Conservation (phyloP, 1,284 basidiomycete genomes). For the Abortiporus biennis region DNA sequence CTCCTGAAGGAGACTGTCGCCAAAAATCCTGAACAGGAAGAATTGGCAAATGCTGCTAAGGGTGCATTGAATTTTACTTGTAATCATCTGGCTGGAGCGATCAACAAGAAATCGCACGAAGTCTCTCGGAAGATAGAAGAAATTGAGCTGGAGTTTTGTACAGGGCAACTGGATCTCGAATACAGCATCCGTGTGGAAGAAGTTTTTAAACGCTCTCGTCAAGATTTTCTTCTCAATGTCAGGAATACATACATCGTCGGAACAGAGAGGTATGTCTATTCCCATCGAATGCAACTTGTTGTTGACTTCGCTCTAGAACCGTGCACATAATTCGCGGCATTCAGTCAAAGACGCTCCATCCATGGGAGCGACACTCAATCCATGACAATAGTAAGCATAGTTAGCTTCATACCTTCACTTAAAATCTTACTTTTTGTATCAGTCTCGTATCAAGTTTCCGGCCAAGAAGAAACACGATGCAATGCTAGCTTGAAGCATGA, state of each 20-base stretch:
- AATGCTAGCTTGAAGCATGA: slow-evolving; percentile 27
- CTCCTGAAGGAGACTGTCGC: slow-evolving; percentile 19
- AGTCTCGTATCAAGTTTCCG: too few species aligned
- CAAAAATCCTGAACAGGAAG: slow-evolving; percentile 17
- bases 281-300: too few species aligned
- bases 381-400: too few species aligned
- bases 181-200: slow-evolving; percentile 10
- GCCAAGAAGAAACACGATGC: slow-evolving; percentile 12
- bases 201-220: slow-evolving; percentile 13
- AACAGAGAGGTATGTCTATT: neutral
- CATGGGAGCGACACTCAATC: too few species aligned
- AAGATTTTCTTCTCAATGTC: slow-evolving; percentile 20
- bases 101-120: slow-evolving; percentile 11
- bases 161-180: slow-evolving; percentile 12
- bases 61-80: slow-evolving; percentile 14
- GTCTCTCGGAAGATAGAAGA: slow-evolving; percentile 6
- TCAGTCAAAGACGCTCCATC: too few species aligned
- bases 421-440: too few species aligned
- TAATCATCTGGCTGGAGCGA: slow-evolving; percentile 14
- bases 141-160: slow-evolving; percentile 16
- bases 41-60: slow-evolving; percentile 15
- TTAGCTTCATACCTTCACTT: too few species aligned
- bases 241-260: slow-evolving; percentile 10
- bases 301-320: too few species aligned
- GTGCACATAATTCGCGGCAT: too few species aligned